A percentile compares a stretch with the other conserved stretches of the same genome.
Evolutionary conservation across 768 basidiomycete species (phyloP).

Genomic region (Suillus variegatus): DNA sequence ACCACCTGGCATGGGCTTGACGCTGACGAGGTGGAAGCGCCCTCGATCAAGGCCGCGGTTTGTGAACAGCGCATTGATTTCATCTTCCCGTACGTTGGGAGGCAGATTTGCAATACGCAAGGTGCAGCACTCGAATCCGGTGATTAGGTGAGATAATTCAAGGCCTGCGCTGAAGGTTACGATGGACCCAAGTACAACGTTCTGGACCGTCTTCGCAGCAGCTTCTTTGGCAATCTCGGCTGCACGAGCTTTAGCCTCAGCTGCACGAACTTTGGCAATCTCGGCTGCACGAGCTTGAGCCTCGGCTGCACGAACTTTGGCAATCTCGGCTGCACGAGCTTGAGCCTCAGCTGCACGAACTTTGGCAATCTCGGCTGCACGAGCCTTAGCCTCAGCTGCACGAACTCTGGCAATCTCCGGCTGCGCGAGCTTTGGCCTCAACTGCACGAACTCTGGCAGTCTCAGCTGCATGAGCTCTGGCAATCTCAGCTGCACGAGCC

Average conservation of each 20-base stretch:
- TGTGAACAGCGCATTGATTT: slow-evolving; percentile 45
- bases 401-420: background rate
- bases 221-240: slow-evolving; percentile 31
- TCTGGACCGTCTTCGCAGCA: slow-evolving; percentile 42
- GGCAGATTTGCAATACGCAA: slow-evolving; percentile 51
- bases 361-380: slow-evolving; percentile 12
- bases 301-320: background rate
- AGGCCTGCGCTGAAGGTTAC: slow-evolving; percentile 53
- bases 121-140: slow-evolving; percentile 54
- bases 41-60: slow-evolving; percentile 42
- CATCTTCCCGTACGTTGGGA: slow-evolving; percentile 34
- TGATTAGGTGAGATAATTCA: slow-evolving; percentile 42
- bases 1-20: slow-evolving; percentile 28
- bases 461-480: background rate
- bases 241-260: background rate
- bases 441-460: background rate
- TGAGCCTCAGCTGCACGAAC: background rate
- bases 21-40: slow-evolving; percentile 35
- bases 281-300: background rate
- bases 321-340: background rate
- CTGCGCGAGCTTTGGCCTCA: background rate
- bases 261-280: background rate
- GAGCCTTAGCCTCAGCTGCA: background rate
- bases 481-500: background rate
- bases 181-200: slow-evolving; percentile 47